A percentile compares a stretch with the other conserved stretches of the same genome.
These are phyloP conservation scores for Arthrobotrys conoides DNA, from an alignment of 2,329 filamentous ascomycete species.

Conservation along the genomic window DNA sequence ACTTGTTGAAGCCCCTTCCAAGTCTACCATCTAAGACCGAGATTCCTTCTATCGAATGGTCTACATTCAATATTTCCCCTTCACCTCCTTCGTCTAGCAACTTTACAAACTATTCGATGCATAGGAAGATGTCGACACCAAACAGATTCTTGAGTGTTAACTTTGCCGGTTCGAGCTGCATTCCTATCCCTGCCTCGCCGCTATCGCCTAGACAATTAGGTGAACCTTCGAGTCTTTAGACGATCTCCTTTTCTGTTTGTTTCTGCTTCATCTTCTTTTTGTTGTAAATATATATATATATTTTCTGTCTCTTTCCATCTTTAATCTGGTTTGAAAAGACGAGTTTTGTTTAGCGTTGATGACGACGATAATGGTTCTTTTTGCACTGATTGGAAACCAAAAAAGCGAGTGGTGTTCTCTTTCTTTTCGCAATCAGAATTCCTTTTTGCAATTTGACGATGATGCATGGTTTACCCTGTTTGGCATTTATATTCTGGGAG, in stretches of 20 bases:
- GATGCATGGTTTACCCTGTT: slow-evolving; percentile 20
- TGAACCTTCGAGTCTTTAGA: slow-evolving; percentile 48
- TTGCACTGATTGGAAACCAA: not conserved
- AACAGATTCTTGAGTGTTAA: slow-evolving; percentile 47
- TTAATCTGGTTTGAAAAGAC: slow-evolving; percentile 7
- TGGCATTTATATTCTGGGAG: not conserved
- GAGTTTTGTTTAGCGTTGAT: slow-evolving; percentile 41
- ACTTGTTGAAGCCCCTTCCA: slow-evolving; percentile 52
- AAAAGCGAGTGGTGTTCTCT: not conserved
- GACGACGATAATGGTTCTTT: slow-evolving; percentile 23
- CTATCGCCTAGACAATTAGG: slow-evolving; percentile 36
- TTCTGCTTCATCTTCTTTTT: slow-evolving; percentile 1
- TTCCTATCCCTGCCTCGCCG: slow-evolving; percentile 41
- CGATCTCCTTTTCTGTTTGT: not conserved
- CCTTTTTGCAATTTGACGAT: slow-evolving; percentile 20
- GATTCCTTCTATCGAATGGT: slow-evolving; percentile 38
- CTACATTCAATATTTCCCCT: slow-evolving; percentile 25
- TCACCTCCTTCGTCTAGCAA: slow-evolving; percentile 3
- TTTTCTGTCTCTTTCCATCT: slow-evolving; percentile 15
- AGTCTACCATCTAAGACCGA: slow-evolving; percentile 30
- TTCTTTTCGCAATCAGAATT: slow-evolving; percentile 13
- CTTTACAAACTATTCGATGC: slow-evolving; percentile 56
- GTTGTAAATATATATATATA: slow-evolving; percentile 23
- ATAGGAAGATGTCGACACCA: slow-evolving; percentile 54
- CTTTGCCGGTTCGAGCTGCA: slow-evolving; percentile 28